phyloP scores from a whole-genome alignment of 768 basidiomycete genomes.

The Mycena kentingensis region DNA sequence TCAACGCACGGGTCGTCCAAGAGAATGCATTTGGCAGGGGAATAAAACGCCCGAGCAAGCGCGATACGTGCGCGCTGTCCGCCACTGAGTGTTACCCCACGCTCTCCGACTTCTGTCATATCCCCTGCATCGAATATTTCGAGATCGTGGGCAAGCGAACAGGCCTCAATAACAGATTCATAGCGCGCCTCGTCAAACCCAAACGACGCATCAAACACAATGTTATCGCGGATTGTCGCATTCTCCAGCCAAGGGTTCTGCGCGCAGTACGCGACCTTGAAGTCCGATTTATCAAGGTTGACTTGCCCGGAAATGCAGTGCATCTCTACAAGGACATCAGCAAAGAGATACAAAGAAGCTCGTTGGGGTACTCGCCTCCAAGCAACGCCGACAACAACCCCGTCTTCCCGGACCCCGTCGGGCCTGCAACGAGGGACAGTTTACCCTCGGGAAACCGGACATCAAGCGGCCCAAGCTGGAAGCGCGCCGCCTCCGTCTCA shows the following conservation, averaged over 20 bases:
- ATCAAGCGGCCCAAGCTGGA: slow-evolving; percentile 59
- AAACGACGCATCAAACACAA: slow-evolving; percentile 66
- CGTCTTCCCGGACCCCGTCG: slow-evolving; percentile 71
- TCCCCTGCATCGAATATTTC: slow-evolving; percentile 75
- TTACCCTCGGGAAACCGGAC: slow-evolving; percentile 59
- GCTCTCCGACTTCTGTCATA: slow-evolving; percentile 83
- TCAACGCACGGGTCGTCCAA: slow-evolving; percentile 69
- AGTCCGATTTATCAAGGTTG: slow-evolving; percentile 55
- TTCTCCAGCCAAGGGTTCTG: slow-evolving; percentile 77
- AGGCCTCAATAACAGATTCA: slow-evolving; percentile 67
- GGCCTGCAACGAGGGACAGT: slow-evolving; percentile 60
- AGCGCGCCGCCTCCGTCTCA: slow-evolving; percentile 41
- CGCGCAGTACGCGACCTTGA: slow-evolving; percentile 68
- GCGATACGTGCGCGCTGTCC: slow-evolving; percentile 76
- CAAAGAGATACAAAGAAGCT: slow-evolving; percentile 1
- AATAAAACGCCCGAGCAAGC: slow-evolving; percentile 80
- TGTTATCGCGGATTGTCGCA: slow-evolving; percentile 80
- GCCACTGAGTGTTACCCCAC: slow-evolving; percentile 74
- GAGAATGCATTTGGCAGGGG: slow-evolving; percentile 60
- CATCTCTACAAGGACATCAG: slow-evolving; percentile 68
- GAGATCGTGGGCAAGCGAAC: slow-evolving; percentile 72
- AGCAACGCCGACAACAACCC: slow-evolving; percentile 62
- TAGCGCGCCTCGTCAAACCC: slow-evolving; percentile 67
- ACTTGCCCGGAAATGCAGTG: slow-evolving; percentile 55
- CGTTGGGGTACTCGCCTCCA: slow-evolving; percentile 44